Evolutionary conservation across 2,329 filamentous ascomycete genomes (phyloP).

Genomic region (Raffaelea deltoideospora): DNA sequence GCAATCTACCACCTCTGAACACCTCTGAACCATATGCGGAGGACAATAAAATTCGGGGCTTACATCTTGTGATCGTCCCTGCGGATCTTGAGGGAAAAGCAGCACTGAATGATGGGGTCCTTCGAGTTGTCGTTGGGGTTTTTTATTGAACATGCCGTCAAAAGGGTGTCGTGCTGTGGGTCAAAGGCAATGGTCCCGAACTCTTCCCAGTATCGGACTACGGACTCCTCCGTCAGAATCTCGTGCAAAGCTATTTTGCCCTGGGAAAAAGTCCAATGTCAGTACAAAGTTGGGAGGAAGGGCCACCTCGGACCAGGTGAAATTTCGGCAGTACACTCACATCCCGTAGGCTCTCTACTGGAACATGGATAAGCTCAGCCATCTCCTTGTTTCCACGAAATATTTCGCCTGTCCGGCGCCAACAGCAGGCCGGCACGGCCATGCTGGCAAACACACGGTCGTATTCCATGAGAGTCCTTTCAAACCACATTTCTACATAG

Average conservation of each 20-base stretch:
- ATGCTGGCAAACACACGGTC: conserved; percentile 97
- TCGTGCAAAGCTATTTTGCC: conserved; percentile 92
- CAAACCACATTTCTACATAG: conserved; percentile 98
- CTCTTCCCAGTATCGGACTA: conserved; percentile 98
- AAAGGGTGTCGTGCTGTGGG: conserved; percentile 77
- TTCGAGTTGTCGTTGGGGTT: conserved; percentile 56
- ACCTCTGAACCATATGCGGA: neutral
- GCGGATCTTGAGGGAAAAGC: conserved; percentile 93
- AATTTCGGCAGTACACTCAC: conserved; percentile 31
- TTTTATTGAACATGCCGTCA: conserved; percentile 86
- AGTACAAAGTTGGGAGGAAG: conserved; percentile 1
- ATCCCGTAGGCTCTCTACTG: conserved; percentile 79
- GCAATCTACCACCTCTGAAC: too few relatives aligned
- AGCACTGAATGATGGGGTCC: conserved; percentile 70
- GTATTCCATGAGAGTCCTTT: conserved; percentile 90
- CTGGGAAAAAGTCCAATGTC: conserved; percentile 27
- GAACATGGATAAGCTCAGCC: conserved; percentile 88
- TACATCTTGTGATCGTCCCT: conserved; percentile 94
- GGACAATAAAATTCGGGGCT: conserved; percentile 19
- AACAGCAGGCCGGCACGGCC: conserved; percentile 95
- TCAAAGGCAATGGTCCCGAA: conserved; percentile 98
- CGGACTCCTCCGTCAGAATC: conserved; percentile 84
- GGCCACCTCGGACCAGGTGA: too few relatives aligned
- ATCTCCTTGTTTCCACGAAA: conserved; percentile 97
- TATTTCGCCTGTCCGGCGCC: conserved; percentile 92